Evolutionary conservation across 495 filamentous ascomycete genomes (phyloP).

Genomic region (Podospora fimiseda): DNA sequence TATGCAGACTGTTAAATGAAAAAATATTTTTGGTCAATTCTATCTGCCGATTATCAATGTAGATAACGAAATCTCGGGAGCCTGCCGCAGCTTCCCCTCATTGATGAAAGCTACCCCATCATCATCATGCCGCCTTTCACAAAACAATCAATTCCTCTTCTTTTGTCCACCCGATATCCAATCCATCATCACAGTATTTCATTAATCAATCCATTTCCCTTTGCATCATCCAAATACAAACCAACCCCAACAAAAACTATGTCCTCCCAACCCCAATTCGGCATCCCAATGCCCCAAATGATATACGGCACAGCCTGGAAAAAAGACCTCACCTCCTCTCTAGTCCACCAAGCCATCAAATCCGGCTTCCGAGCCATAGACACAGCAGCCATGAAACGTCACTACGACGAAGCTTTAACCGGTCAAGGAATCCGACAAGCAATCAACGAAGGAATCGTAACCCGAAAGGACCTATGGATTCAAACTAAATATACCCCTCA

Average conservation of each 20-base stretch:
- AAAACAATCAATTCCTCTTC: too few relatives aligned
- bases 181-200: not conserved
- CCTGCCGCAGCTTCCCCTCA: slow-evolving; percentile 8
- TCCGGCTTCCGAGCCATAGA: slow-evolving; percentile 71
- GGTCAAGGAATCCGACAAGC: slow-evolving; percentile 57
- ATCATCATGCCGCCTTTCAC: not conserved
- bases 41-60: too few relatives aligned
- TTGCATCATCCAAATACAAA: not conserved
- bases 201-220: not conserved
- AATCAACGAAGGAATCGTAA: slow-evolving; percentile 50
- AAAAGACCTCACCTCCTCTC: slow-evolving; percentile 58
- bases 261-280: slow-evolving; percentile 8
- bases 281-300: slow-evolving; percentile 46
- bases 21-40: too few relatives aligned
- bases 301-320: slow-evolving; percentile 91
- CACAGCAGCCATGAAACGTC: slow-evolving; percentile 71
- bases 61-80: not conserved
- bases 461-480: slow-evolving; percentile 55
- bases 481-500: slow-evolving; percentile 76
- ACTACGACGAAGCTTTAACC: slow-evolving; percentile 70
- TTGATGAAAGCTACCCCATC: not conserved
- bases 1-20: too few relatives aligned
- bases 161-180: not conserved
- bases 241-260: slow-evolving; percentile 1
- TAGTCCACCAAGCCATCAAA: slow-evolving; percentile 63